Base-by-base conservation (phyloP, 1,139 yeast genomes). In the Protomyces pachydermus region DNA sequence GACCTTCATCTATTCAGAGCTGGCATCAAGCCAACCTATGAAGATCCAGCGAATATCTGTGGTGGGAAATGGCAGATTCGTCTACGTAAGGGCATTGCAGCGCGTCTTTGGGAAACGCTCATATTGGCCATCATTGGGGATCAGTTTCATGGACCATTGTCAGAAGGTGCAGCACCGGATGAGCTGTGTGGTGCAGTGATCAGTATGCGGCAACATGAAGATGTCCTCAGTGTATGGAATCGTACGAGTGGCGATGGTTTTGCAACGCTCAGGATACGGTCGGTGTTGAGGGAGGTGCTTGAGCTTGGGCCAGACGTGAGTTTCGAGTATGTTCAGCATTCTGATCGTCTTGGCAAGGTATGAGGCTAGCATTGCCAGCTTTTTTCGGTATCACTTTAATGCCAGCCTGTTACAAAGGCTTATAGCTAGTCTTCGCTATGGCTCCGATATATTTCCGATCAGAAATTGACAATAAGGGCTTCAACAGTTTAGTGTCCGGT, bases 11-110 rank as follows among this genome's bases (percentile, higher is more conserved):
- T 85, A 16, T 85, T 86, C 74, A 83, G 84, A 69, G 78, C 82
- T 55, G 88, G 88, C 1, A 81, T 85, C 54, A 82, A 82, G 70
- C 90, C 90, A 20, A 83, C 84, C 65, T 85, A 89, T 88, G 89
- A 85, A 72, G 89, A 85, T 71, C 87, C 88, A 1, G 77, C 80
- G 65, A 85, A 85, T 71, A 74, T 80, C 56, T 77, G 79, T 63
- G 89, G 89, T 51, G 90, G 90, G 2, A 78, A 87, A 70, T 85
- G 88, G 88, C 81, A 82, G 45, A 80, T 83, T 69, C 77, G 85
- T 67, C 79, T 84, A 58, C 69, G 70, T 53, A 70, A 77, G 37
- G 74, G 74, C 14, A 64, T 69, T 50, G 73, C 76, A 1, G 70
- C 74, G 1, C 66, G 68, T 46, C 66, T 68, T 54, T 76, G 78